These are phyloP conservation scores for Alternaria viburni DNA, from an alignment of 2,329 filamentous ascomycete genomes.

Conservation along the genomic window DNA sequence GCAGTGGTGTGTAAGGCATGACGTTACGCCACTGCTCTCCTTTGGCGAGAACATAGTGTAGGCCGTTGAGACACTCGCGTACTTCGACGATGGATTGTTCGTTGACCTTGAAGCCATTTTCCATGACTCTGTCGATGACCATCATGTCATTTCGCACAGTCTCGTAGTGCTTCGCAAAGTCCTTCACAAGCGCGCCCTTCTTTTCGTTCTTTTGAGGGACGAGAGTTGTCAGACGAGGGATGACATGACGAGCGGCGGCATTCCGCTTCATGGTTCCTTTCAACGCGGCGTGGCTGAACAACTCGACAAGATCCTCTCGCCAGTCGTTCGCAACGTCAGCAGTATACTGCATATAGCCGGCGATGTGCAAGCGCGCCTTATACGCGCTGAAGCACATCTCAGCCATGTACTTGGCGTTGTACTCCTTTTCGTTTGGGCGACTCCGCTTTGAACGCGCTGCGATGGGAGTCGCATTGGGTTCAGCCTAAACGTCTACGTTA, in stretches of 20 bases:
- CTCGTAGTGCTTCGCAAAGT: conserved; percentile 4
- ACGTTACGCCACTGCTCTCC: conserved; percentile 4
- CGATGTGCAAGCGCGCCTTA: neutral
- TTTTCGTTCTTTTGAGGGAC: neutral
- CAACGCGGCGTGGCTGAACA: conserved; percentile 1
- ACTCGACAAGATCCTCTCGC: conserved; percentile 1
- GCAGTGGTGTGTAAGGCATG: conserved; percentile 8
- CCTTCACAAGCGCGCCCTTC: neutral
- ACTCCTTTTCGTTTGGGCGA: neutral
- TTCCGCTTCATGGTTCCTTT: neutral
- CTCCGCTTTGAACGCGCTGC: neutral
- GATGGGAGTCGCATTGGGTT: neutral
- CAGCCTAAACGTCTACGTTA: neutral
- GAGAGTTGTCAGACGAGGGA: conserved; percentile 7
- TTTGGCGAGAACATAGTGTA: neutral
- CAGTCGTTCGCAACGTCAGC: neutral
- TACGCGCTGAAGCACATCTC: conserved; percentile 5
- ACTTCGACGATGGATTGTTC: neutral
- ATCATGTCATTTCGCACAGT: neutral
- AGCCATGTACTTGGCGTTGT: conserved; percentile 15
- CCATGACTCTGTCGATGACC: neutral
- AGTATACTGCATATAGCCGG: neutral
- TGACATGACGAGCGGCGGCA: neutral
- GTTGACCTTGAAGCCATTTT: neutral
- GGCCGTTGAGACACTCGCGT: neutral